Evolutionary conservation across 768 basidiomycete species (phyloP).

Genomic region (Tricholoma sp.): DNA sequence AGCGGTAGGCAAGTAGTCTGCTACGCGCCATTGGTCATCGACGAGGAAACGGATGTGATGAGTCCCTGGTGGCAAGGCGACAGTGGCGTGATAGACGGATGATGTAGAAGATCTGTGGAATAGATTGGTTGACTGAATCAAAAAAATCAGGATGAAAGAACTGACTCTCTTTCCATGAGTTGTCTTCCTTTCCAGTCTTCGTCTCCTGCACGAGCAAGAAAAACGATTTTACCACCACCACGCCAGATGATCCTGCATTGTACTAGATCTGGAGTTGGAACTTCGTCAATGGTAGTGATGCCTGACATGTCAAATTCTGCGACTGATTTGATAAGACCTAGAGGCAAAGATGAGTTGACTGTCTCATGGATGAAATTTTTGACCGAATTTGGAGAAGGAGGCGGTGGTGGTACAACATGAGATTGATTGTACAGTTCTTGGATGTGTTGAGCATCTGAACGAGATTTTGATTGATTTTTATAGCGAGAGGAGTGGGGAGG

Average conservation of each 20-base stretch:
- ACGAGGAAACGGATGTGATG: constrained; percentile 95
- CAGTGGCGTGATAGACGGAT: constrained; percentile 29
- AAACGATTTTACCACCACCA: constrained; percentile 57
- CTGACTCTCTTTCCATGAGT: constrained; percentile 61
- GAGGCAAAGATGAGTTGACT: constrained; percentile 59
- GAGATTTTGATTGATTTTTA: constrained; percentile 30
- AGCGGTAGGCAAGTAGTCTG: constrained; percentile 73
- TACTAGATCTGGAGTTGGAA: constrained; percentile 23
- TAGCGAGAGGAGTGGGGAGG: constrained; percentile 30
- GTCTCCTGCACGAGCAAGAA: constrained; percentile 70
- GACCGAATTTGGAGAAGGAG: constrained; percentile 8
- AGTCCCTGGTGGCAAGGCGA: constrained; percentile 75
- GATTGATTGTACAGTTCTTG: constrained; percentile 41
- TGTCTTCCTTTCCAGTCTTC: constrained; percentile 71
- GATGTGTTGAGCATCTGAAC: constrained; percentile 23
- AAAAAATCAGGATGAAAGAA: constrained; percentile 11
- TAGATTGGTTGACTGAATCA: background rate
- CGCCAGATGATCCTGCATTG: constrained; percentile 59
- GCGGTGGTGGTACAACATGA: constrained; percentile 6
- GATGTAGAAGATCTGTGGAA: constrained; percentile 24
- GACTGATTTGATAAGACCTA: constrained; percentile 37
- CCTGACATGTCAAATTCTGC: constrained; percentile 18
- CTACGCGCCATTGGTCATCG: constrained; percentile 80
- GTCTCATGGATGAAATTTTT: constrained; percentile 49
- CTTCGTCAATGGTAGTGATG: constrained; percentile 6